Evolutionary conservation across 2,329 filamentous ascomycete species (phyloP).

Genomic region (Xylaria sp.): DNA sequence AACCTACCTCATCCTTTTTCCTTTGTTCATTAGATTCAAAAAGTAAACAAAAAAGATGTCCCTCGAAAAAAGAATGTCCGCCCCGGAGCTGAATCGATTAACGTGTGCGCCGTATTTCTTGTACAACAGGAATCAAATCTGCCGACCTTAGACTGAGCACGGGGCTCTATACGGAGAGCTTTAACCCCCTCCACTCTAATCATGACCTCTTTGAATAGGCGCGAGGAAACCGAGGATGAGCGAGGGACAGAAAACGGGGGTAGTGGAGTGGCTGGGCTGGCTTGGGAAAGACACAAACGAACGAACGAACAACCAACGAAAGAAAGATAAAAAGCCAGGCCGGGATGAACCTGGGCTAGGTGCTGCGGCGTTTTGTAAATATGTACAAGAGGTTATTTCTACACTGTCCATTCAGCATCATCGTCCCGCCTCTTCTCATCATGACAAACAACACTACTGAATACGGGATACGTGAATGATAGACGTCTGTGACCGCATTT

Average conservation of each 20-base stretch:
- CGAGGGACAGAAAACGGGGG: slow-evolving; percentile 18
- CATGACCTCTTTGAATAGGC: slow-evolving; percentile 3
- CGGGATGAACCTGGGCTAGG: slow-evolving; percentile 12
- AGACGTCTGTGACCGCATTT: not conserved
- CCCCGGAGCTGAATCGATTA: slow-evolving; percentile 31
- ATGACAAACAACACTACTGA: not conserved
- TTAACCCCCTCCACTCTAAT: slow-evolving; percentile 20
- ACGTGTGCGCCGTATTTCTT: slow-evolving; percentile 34
- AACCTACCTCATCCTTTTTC: slow-evolving; percentile 33
- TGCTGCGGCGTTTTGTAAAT: slow-evolving; percentile 45
- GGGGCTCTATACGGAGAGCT: slow-evolving; percentile 15
- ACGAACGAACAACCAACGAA: slow-evolving; percentile 2
- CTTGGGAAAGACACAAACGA: slow-evolving; percentile 10
- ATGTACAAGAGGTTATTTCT: slow-evolving; percentile 49
- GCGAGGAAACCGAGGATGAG: slow-evolving; percentile 14
- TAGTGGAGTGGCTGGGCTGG: slow-evolving; percentile 13
- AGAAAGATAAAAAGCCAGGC: slow-evolving; percentile 3
- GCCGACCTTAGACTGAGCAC: slow-evolving; percentile 28
- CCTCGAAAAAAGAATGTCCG: slow-evolving; percentile 22
- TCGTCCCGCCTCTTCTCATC: not conserved
- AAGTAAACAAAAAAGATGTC: slow-evolving; percentile 37
- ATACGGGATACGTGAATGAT: slow-evolving; percentile 3
- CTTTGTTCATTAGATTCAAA: slow-evolving; percentile 55
- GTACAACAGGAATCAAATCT: slow-evolving; percentile 40
- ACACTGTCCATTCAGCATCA: slow-evolving; percentile 43